phyloP scores from a whole-genome alignment of 1,284 basidiomycete genomes.

The Cutaneotrichosporon arboriforme region DNA sequence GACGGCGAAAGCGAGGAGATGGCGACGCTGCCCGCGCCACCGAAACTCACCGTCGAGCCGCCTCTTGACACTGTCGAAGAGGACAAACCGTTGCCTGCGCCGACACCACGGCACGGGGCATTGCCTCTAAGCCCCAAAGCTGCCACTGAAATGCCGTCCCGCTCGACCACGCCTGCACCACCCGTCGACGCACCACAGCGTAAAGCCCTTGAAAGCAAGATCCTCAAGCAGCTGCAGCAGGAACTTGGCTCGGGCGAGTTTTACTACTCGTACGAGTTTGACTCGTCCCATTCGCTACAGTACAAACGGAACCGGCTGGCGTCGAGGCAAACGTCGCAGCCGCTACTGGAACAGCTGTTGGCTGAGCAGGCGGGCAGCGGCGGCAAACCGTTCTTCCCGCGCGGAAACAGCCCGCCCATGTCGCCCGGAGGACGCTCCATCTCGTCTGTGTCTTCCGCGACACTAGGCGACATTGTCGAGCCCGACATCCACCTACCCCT shows the following conservation, averaged over 20 bases:
- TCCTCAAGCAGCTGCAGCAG: constrained; percentile 43
- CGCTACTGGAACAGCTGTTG: constrained; percentile 28
- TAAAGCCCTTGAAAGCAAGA: constrained; percentile 46
- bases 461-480: constrained; percentile 42
- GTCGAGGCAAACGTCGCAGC: constrained; percentile 18
- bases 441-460: background rate
- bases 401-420: background rate
- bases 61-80: constrained; percentile 1
- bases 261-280: constrained; percentile 52
- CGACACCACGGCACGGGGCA: no score
- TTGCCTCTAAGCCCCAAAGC: background rate
- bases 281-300: constrained; percentile 52
- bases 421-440: background rate
- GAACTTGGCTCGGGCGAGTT: constrained; percentile 45
- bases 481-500: constrained; percentile 50
- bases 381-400: constrained; percentile 17
- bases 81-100: background rate
- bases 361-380: background rate
- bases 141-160: background rate
- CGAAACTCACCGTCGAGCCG: constrained; percentile 6
- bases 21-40: background rate
- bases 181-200: constrained; percentile 34
- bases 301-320: constrained; percentile 45
- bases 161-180: constrained; percentile 2
- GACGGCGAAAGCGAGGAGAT: background rate